Percentiles rank a stretch among this genome's conserved stretches.
phyloP scores from a whole-genome alignment of 768 basidiomycete species.

The Imleria badia region DNA sequence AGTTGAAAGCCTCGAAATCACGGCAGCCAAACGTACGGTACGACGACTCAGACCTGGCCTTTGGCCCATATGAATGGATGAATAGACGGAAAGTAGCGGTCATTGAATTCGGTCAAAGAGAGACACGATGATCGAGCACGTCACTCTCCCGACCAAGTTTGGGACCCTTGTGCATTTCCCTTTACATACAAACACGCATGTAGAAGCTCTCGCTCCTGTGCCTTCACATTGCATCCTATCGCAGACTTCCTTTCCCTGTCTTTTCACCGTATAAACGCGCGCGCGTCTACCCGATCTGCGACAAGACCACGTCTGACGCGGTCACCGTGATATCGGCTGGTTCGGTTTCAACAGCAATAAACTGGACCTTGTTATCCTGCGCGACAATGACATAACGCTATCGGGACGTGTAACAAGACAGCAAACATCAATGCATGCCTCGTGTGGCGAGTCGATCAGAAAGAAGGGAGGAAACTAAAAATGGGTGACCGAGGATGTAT shows the following conservation, averaged over 20 bases:
- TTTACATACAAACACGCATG: too few relatives aligned
- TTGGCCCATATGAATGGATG: too few relatives aligned
- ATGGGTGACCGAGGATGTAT: too few relatives aligned
- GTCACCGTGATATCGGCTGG: slow-evolving; percentile 51
- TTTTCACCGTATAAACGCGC: background rate
- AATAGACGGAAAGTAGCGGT: too few relatives aligned
- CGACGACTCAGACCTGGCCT: too few relatives aligned
- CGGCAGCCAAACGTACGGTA: too few relatives aligned
- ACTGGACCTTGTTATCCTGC: slow-evolving; percentile 56
- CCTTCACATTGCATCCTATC: background rate
- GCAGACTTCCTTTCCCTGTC: background rate
- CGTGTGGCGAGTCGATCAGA: background rate
- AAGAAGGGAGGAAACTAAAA: background rate
- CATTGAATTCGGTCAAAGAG: too few relatives aligned
- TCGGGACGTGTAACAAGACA: background rate
- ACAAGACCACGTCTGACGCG: slow-evolving; percentile 47
- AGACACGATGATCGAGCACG: too few relatives aligned
- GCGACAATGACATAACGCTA: slow-evolving; percentile 58
- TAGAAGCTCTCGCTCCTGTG: background rate
- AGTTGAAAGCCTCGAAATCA: too few relatives aligned
- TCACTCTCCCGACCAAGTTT: too few relatives aligned
- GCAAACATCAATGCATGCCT: background rate
- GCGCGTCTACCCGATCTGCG: slow-evolving; percentile 24
- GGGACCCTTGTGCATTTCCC: too few relatives aligned
- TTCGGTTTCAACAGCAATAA: slow-evolving; percentile 51